These are phyloP conservation scores for Colletotrichum truncatum DNA, from an alignment of 2,329 filamentous ascomycete genomes.

Conservation along the genomic window DNA sequence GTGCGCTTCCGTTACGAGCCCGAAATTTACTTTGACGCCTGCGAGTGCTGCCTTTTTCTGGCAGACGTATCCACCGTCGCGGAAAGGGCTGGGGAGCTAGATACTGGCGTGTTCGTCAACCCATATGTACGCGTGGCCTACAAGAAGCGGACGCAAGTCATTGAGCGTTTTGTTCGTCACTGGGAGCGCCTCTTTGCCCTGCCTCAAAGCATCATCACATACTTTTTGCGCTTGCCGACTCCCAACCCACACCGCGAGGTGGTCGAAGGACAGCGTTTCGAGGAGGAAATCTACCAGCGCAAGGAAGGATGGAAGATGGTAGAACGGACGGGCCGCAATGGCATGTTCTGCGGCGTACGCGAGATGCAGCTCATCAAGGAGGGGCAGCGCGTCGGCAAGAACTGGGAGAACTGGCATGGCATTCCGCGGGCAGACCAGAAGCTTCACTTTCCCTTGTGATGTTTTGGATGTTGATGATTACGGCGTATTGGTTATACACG, in stretches of 20 bases:
- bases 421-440: conserved; percentile 22
- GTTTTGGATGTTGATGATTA: not conserved
- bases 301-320: conserved; percentile 50
- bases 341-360: conserved; percentile 64
- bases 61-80: conserved; percentile 54
- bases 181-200: conserved; percentile 72
- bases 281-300: conserved; percentile 58
- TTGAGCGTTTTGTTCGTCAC: conserved; percentile 58
- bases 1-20: conserved; percentile 55
- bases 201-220: conserved; percentile 67
- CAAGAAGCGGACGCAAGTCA: conserved; percentile 40
- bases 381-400: conserved; percentile 20
- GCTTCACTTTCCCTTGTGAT: conserved; percentile 20
- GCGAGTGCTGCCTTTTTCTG: conserved; percentile 70
- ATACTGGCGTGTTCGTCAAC: conserved; percentile 74
- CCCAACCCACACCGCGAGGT: conserved; percentile 70
- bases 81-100: conserved; percentile 35
- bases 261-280: conserved; percentile 62
- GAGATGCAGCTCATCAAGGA: conserved; percentile 53
- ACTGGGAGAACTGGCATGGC: conserved; percentile 27
- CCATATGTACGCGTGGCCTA: conserved; percentile 80
- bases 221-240: conserved; percentile 63
- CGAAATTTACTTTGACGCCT: conserved; percentile 70
- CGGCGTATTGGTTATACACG: not conserved
- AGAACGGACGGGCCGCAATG: conserved; percentile 55